Evolutionary conservation across 73 alveolate genomes (phyloP).

Genomic region (Paramecium tetraurelia): DNA sequence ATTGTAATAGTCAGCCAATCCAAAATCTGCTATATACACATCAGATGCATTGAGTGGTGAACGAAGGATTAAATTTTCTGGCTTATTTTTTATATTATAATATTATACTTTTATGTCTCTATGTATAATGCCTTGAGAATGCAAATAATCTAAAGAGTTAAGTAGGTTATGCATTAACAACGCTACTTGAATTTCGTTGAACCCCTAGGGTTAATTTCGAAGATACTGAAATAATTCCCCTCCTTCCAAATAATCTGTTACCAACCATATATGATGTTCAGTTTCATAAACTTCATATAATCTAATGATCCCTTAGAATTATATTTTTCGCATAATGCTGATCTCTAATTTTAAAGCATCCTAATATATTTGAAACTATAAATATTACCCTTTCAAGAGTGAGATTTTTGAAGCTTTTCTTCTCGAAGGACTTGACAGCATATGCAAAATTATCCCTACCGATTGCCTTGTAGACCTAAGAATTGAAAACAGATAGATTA

Average conservation of each 20-base stretch:
- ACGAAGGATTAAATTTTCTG: constrained; percentile 51
- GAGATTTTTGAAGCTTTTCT: constrained; percentile 46
- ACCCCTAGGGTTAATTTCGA: constrained; percentile 47
- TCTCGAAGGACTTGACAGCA: constrained; percentile 60
- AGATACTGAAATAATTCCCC: constrained; percentile 84
- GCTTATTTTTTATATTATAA: constrained; percentile 31
- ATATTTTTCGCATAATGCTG: constrained; percentile 36
- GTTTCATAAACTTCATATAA: constrained; percentile 86
- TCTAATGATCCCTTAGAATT: constrained; percentile 89
- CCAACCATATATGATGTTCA: constrained; percentile 74
- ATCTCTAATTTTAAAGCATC: constrained; percentile 49
- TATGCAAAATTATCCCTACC: constrained; percentile 34
- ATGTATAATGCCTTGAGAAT: constrained; percentile 66
- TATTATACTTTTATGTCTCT: constrained; percentile 63
- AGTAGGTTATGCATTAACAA: constrained; percentile 31
- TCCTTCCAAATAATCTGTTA: constrained; percentile 82
- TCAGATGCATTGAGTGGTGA: constrained; percentile 28
- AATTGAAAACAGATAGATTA: background rate
- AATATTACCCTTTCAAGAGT: constrained; percentile 38
- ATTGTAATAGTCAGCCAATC: constrained; percentile 57
- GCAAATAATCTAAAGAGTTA: constrained; percentile 51
- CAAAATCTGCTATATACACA: constrained; percentile 63
- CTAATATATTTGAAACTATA: background rate
- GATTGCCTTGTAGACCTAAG: constrained; percentile 37
- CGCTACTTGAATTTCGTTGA: constrained; percentile 15